These are phyloP conservation scores for Mycena olivaceomarginata DNA, from an alignment of 768 basidiomycete genomes.

Conservation along the genomic window DNA sequence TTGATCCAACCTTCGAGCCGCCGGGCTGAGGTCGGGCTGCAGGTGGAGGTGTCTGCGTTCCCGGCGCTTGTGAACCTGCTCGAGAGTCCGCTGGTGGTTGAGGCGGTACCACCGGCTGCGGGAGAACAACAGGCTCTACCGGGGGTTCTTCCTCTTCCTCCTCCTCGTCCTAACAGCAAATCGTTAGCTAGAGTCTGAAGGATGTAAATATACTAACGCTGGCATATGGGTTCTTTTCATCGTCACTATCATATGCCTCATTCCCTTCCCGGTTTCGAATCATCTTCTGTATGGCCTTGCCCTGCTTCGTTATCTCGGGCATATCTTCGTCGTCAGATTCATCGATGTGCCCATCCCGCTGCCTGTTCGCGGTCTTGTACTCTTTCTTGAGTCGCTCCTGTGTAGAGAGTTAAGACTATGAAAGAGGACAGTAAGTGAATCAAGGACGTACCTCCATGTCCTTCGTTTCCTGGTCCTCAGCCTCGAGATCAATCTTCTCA, in stretches of 20 bases:
- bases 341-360: slow-evolving; percentile 80
- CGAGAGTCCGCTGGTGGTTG: slow-evolving; percentile 70
- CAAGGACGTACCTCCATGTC: slow-evolving; percentile 79
- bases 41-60: slow-evolving; percentile 51
- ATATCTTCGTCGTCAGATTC: slow-evolving; percentile 86
- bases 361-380: slow-evolving; percentile 86
- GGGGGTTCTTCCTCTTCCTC: slow-evolving; percentile 78
- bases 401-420: slow-evolving; percentile 34
- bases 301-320: slow-evolving; percentile 77
- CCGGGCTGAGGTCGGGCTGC: slow-evolving; percentile 55
- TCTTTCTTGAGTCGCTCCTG: slow-evolving; percentile 92
- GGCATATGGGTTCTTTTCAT: slow-evolving; percentile 90
- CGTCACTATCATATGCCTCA: slow-evolving; percentile 87
- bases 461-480: slow-evolving; percentile 90
- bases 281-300: slow-evolving; percentile 90
- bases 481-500: slow-evolving; percentile 82
- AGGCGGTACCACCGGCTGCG: slow-evolving; percentile 62
- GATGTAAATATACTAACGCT: slow-evolving; percentile 66
- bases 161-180: slow-evolving; percentile 71
- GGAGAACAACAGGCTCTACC: slow-evolving; percentile 65
- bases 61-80: slow-evolving; percentile 65
- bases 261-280: slow-evolving; percentile 91
- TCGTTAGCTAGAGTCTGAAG: slow-evolving; percentile 59
- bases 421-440: slow-evolving; percentile 8
- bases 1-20: slow-evolving; percentile 78